phyloP scores from a whole-genome alignment of 139 green algal genomes.

The Chara braunii region DNA sequence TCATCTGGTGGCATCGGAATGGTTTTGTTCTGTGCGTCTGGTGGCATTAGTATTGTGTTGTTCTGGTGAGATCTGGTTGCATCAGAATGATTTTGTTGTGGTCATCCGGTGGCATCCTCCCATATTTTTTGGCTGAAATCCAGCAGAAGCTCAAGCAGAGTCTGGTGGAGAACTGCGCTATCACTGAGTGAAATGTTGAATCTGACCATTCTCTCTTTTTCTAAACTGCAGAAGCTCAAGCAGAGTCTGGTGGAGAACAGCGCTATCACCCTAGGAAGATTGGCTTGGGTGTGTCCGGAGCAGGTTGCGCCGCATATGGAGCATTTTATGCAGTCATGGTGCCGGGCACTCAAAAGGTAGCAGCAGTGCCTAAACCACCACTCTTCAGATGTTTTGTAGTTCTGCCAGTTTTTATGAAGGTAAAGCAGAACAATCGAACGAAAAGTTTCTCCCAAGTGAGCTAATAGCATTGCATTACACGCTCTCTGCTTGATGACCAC shows the following conservation, averaged over 20 bases:
- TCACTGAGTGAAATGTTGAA: too few relatives aligned
- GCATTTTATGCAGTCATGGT: conserved; percentile 74
- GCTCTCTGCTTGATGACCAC: neutral
- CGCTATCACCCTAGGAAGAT: conserved; percentile 80
- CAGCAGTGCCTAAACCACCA: neutral
- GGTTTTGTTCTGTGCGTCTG: too few relatives aligned
- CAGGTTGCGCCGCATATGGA: conserved; percentile 63
- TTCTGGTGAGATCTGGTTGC: too few relatives aligned
- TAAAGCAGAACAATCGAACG: too few relatives aligned
- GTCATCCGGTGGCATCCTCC: too few relatives aligned
- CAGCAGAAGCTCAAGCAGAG: neutral
- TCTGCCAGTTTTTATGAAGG: too few relatives aligned
- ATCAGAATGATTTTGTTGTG: too few relatives aligned
- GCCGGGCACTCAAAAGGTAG: conserved; percentile 58
- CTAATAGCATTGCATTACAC: neutral
- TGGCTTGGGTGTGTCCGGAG: conserved; percentile 60
- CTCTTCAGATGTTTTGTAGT: neutral
- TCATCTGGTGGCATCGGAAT: too few relatives aligned
- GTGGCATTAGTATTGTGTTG: too few relatives aligned
- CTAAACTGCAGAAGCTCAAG: neutral
- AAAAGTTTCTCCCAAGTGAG: too few relatives aligned
- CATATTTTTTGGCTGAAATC: too few relatives aligned
- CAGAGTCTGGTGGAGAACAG: conserved; percentile 74
- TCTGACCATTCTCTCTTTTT: neutral
- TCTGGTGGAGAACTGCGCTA: conserved; percentile 85